phyloP scores from a whole-genome alignment of 2,329 filamentous ascomycete species.

The Helicocarpus griseus region DNA sequence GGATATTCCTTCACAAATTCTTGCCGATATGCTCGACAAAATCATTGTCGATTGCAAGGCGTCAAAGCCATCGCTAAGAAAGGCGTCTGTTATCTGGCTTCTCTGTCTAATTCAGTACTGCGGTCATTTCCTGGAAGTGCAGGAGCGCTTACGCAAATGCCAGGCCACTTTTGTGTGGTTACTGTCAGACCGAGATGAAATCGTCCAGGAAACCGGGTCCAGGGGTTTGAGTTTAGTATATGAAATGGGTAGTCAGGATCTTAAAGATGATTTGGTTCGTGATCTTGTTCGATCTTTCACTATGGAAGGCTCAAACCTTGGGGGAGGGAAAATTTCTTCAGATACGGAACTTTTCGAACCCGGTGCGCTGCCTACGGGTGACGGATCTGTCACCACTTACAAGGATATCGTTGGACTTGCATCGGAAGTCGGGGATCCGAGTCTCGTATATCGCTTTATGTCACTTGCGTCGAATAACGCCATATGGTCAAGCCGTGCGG shows the following conservation, averaged over 20 bases:
- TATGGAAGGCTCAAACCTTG: slow-evolving; percentile 50
- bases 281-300: slow-evolving; percentile 87
- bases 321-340: slow-evolving; percentile 66
- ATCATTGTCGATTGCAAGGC: slow-evolving; percentile 68
- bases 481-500: slow-evolving; percentile 94
- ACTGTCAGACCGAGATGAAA: slow-evolving; percentile 77
- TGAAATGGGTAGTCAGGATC: slow-evolving; percentile 71
- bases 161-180: slow-evolving; percentile 84
- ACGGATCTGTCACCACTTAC: slow-evolving; percentile 88
- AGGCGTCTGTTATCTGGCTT: slow-evolving; percentile 91
- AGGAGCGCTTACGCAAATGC: slow-evolving; percentile 63
- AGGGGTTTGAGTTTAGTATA: slow-evolving; percentile 87
- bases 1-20: slow-evolving; percentile 27
- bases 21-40: slow-evolving; percentile 56
- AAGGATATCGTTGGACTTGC: slow-evolving; percentile 93
- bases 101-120: slow-evolving; percentile 87
- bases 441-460: slow-evolving; percentile 98
- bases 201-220: slow-evolving; percentile 92
- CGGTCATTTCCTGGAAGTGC: slow-evolving; percentile 65
- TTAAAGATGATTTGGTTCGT: slow-evolving; percentile 74
- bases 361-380: slow-evolving; percentile 79
- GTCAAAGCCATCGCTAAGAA: slow-evolving; percentile 80
- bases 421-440: slow-evolving; percentile 93
- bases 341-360: slow-evolving; percentile 92
- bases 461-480: slow-evolving; percentile 90